Percentiles rank a stretch among this genome's conserved stretches.
Conservation (phyloP, 169 alveolate genomes). For the Theileria sp. region DNA sequence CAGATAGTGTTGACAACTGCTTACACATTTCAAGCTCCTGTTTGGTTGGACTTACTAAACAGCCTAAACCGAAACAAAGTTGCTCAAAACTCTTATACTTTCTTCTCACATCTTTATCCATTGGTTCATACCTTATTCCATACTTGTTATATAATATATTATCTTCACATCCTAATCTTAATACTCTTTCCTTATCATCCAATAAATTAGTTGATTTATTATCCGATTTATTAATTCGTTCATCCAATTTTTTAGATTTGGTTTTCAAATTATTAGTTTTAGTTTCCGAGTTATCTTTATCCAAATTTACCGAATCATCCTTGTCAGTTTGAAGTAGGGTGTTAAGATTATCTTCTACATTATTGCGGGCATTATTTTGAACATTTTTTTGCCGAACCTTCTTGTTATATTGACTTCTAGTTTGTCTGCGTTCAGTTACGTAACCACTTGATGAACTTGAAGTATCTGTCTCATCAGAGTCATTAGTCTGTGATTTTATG, state of each 20-base stretch:
- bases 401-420: background rate
- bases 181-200: background rate
- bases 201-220: background rate
- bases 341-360: background rate
- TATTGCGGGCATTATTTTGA: background rate
- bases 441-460: background rate
- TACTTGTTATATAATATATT: background rate
- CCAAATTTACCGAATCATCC: background rate
- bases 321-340: background rate
- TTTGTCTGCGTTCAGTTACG: background rate
- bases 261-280: background rate
- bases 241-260: background rate
- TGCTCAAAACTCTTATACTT: constrained; percentile 11
- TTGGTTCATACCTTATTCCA: constrained; percentile 16
- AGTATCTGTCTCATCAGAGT: background rate
- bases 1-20: constrained; percentile 25
- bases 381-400: background rate
- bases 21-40: constrained; percentile 50
- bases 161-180: background rate
- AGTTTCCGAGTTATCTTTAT: background rate
- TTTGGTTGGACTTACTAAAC: constrained; percentile 46
- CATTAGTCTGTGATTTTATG: background rate
- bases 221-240: background rate
- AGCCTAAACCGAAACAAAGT: constrained; percentile 42
- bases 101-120: constrained; percentile 14